A percentile compares a stretch with the other conserved stretches of the same genome.
Conservation (phyloP, 306 rosid genomes). For the Vigna hirtella region DNA sequence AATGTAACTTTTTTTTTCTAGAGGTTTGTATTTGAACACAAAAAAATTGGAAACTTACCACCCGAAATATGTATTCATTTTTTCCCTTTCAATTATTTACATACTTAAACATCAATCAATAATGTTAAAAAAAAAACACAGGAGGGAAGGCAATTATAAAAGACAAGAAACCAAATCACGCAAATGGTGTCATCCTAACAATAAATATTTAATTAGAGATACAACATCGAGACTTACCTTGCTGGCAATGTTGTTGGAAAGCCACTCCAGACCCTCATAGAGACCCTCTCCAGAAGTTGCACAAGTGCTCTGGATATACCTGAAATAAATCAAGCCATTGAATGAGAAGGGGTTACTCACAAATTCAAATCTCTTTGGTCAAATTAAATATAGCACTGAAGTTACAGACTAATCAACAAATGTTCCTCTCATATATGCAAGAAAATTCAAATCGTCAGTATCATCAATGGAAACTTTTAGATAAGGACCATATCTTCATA, state of each 20-base stretch:
- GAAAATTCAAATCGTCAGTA: conserved; percentile 21
- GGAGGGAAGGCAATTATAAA: not conserved
- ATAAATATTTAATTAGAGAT: conserved; percentile 22
- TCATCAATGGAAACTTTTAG: conserved; percentile 15
- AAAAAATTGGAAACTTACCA: not conserved
- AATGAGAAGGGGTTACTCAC: conserved; percentile 36
- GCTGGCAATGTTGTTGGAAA: conserved; percentile 93
- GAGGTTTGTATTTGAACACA: not conserved
- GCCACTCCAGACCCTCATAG: conserved; percentile 95
- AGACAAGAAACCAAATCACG: conserved; percentile 14
- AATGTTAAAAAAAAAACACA: conserved; percentile 6
- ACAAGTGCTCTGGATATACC: conserved; percentile 99
- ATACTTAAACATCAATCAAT: not conserved
- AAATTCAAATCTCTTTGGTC: not conserved
- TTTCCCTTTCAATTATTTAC: conserved; percentile 1
- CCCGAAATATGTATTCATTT: not conserved
- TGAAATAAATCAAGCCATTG: conserved; percentile 52
- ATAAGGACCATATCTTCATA: conserved; percentile 43
- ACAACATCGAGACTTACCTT: conserved; percentile 61
- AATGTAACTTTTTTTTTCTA: not conserved
- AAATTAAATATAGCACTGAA: not conserved
- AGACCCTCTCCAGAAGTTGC: conserved; percentile 99
- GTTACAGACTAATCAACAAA: not conserved
- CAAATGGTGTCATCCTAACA: conserved; percentile 17
- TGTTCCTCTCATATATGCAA: conserved; percentile 19